Conservation (phyloP, 2,329 filamentous ascomycete genomes). For the Epichloe sp. region DNA sequence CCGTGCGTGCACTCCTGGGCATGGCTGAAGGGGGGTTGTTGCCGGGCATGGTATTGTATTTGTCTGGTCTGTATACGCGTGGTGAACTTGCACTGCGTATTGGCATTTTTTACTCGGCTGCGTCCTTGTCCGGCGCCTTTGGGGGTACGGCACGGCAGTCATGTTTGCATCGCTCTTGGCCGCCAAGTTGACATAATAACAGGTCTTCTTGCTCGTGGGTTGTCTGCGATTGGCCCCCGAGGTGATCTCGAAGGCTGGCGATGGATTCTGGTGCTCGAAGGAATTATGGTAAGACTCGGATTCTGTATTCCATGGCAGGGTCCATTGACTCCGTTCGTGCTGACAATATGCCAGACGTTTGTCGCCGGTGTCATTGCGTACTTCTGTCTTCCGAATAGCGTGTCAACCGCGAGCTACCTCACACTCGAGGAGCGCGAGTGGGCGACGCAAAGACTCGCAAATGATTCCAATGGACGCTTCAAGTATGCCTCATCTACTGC, state of each 20-base stretch:
- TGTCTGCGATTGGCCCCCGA: slow-evolving; percentile 48
- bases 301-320: background rate
- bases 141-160: slow-evolving; percentile 28
- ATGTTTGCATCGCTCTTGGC: no score
- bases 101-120: slow-evolving; percentile 58
- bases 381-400: slow-evolving; percentile 40
- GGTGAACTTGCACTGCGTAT: slow-evolving; percentile 59
- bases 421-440: slow-evolving; percentile 36
- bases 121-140: slow-evolving; percentile 57
- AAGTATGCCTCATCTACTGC: slow-evolving; percentile 12
- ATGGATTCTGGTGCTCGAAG: slow-evolving; percentile 52
- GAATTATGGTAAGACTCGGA: slow-evolving; percentile 23
- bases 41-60: slow-evolving; percentile 54
- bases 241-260: slow-evolving; percentile 57
- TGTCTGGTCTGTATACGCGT: slow-evolving; percentile 67
- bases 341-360: slow-evolving; percentile 30
- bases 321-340: background rate
- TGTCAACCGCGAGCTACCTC: slow-evolving; percentile 40
- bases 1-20: slow-evolving; percentile 54
- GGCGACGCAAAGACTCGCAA: slow-evolving; percentile 30
- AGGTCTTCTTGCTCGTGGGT: slow-evolving; percentile 60
- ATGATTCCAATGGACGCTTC: slow-evolving; percentile 22
- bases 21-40: slow-evolving; percentile 57
- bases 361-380: slow-evolving; percentile 37
- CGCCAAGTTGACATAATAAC: slow-evolving; percentile 16